Conservation (phyloP, 176 grass and related monocot species). For the Microstegium vimineum region DNA sequence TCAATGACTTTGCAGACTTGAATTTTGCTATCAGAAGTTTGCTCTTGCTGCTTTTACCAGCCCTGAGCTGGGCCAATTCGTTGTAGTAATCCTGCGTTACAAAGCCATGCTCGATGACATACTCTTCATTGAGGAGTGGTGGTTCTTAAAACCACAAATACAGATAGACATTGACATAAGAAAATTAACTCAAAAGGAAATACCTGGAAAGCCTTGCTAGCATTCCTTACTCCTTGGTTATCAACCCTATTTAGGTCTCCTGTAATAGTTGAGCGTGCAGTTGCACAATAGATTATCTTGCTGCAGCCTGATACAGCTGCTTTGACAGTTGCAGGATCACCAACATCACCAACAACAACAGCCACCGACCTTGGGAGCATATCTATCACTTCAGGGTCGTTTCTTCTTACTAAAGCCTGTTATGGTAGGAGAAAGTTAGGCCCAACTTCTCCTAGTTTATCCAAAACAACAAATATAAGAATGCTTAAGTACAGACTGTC, state of each 20-base stretch:
- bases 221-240: constrained; percentile 85
- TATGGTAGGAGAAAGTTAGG: background rate
- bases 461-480: background rate
- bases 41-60: constrained; percentile 99
- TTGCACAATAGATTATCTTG: constrained; percentile 98
- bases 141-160: constrained; percentile 8
- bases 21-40: constrained; percentile 93
- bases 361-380: constrained; percentile 86
- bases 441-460: background rate
- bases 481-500: background rate
- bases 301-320: constrained; percentile 74
- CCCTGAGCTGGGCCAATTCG: constrained; percentile 86
- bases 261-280: constrained; percentile 86
- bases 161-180: background rate
- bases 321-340: constrained; percentile 68
- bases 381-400: constrained; percentile 80
- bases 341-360: constrained; percentile 83
- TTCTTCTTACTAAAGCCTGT: constrained; percentile 89
- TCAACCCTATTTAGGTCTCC: constrained; percentile 94
- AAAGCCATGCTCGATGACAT: background rate
- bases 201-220: constrained; percentile 91
- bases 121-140: background rate
- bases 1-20: constrained; percentile 66
- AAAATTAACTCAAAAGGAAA: constrained; percentile 16
- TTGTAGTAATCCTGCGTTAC: constrained; percentile 85